Percentiles rank a stretch among this genome's conserved stretches.
phyloP scores from a whole-genome alignment of 345 rosid species.

The Lumnitzera littorea region DNA sequence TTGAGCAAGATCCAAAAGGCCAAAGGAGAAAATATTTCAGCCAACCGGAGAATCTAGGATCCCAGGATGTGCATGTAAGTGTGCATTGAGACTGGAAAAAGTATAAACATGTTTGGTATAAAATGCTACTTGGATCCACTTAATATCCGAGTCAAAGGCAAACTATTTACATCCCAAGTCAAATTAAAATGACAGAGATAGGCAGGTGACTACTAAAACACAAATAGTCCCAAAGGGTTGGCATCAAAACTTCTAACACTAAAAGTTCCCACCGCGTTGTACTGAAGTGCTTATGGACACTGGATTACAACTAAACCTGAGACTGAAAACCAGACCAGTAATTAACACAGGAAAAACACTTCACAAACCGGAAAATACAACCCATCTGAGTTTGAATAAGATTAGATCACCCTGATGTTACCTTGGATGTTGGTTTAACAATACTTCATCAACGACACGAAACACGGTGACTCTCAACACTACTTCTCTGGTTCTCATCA shows the following conservation, averaged over 20 bases:
- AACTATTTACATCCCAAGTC: slow-evolving; percentile 10
- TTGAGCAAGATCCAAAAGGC: too few relatives aligned
- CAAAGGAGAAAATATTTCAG: too few relatives aligned
- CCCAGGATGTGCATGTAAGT: too few relatives aligned
- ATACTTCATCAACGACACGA: slow-evolving; percentile 29
- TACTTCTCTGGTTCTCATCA: slow-evolving; percentile 26
- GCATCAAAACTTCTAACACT: slow-evolving; percentile 5
- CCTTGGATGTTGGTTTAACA: slow-evolving; percentile 4
- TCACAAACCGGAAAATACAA: not conserved
- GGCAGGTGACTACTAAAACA: slow-evolving; percentile 5
- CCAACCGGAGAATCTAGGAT: too few relatives aligned
- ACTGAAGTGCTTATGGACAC: slow-evolving; percentile 11
- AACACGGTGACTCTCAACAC: slow-evolving; percentile 45
- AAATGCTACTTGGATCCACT: too few relatives aligned
- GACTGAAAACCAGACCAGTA: slow-evolving; percentile 5
- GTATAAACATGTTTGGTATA: too few relatives aligned
- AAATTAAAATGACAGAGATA: not conserved
- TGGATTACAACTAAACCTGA: slow-evolving; percentile 10
- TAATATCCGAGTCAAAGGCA: not conserved
- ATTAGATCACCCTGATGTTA: slow-evolving; percentile 4
- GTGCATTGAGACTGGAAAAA: too few relatives aligned
- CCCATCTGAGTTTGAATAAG: not conserved
- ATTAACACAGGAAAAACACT: not conserved
- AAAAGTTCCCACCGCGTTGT: slow-evolving; percentile 6
- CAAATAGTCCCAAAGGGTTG: slow-evolving; percentile 3